Percentiles rank a stretch among this genome's conserved stretches.
Conservation (phyloP, 495 filamentous ascomycete genomes). For the Ramalina intermedia region DNA sequence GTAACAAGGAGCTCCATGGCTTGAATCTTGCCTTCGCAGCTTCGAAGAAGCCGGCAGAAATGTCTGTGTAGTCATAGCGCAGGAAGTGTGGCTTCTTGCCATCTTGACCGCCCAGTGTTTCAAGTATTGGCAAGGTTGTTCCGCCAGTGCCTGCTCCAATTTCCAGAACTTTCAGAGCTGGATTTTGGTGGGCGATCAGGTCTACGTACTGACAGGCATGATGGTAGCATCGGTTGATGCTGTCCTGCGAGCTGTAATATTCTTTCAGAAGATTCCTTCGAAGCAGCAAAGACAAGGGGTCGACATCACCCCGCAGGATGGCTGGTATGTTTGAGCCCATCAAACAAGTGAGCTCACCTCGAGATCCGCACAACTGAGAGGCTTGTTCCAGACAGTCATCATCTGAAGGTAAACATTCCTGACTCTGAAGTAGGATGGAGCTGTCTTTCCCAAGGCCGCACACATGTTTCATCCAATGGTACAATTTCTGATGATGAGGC, state of each 20-base stretch:
- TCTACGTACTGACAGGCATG: slow-evolving; percentile 1
- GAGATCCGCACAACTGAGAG: too few relatives aligned
- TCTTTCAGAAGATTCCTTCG: neutral
- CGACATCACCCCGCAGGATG: neutral
- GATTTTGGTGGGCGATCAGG: slow-evolving; percentile 29
- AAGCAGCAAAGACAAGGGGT: neutral
- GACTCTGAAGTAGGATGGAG: too few relatives aligned
- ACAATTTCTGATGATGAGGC: too few relatives aligned
- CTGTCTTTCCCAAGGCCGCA: too few relatives aligned
- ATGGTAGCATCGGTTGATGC: neutral
- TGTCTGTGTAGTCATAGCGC: slow-evolving; percentile 38
- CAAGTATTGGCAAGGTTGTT: slow-evolving; percentile 24
- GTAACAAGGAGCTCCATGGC: slow-evolving; percentile 9
- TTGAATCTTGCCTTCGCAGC: slow-evolving; percentile 16
- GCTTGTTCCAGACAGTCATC: too few relatives aligned
- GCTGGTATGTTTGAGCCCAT: neutral
- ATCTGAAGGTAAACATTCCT: too few relatives aligned
- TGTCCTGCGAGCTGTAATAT: neutral
- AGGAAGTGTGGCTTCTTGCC: slow-evolving; percentile 7
- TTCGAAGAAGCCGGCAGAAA: slow-evolving; percentile 26
- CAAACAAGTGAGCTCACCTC: neutral
- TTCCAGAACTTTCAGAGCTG: slow-evolving; percentile 32
- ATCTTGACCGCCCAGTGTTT: slow-evolving; percentile 8
- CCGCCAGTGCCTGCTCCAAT: slow-evolving; percentile 34
- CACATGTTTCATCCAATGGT: too few relatives aligned